Evolutionary conservation across 306 rosid genomes (phyloP), one percentile per base, ranked within the genome.

Genomic region (Morella rubra): DNA sequence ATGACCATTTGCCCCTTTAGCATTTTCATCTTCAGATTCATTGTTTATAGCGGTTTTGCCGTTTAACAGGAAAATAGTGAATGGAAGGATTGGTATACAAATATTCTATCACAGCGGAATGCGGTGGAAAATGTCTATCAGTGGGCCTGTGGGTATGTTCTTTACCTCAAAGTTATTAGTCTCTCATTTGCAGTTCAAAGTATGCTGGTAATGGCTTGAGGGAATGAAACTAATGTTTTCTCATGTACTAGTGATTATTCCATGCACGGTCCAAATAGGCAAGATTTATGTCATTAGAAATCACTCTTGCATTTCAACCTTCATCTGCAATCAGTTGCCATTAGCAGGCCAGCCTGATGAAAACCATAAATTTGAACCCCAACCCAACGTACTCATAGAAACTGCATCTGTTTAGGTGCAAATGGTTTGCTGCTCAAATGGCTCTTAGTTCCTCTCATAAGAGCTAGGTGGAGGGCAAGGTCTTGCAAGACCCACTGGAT

Each of bases 71-170:
- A 86, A 82, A 87, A 84, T 85, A 81, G 75, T 44, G 98, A 92
- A 49, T 95, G 98, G 98, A 68, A 80, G 68, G 97, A 92, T 74
- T 92, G 96, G 96, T 90, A 88, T 72, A 65, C 84, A 77, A 77
- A 79, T 89, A 80, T 89, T 50, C 71, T 95, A 78, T 83, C 91
- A 37, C 87, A 84, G 79, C 93, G 98, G 74, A 92, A 88, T 73
- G 86, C 91, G 32, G 74, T 92, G 79, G 98, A 92, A 82, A 95
- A 95, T 85, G 96, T 95, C 77, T 86, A 81, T 82, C 97, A 89
- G 73, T 95, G 98, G 98, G 96, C 89, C 12, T 95, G 98, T 76
- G 98, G 98, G 98, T 95, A 90, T 84, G 98, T 88, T 73, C 75
- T 85, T 75, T 61, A 62, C 56, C 5, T 75, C 55, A 47, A 77